phyloP scores from a whole-genome alignment of 768 basidiomycete genomes.

The Boletus coccyginus region DNA sequence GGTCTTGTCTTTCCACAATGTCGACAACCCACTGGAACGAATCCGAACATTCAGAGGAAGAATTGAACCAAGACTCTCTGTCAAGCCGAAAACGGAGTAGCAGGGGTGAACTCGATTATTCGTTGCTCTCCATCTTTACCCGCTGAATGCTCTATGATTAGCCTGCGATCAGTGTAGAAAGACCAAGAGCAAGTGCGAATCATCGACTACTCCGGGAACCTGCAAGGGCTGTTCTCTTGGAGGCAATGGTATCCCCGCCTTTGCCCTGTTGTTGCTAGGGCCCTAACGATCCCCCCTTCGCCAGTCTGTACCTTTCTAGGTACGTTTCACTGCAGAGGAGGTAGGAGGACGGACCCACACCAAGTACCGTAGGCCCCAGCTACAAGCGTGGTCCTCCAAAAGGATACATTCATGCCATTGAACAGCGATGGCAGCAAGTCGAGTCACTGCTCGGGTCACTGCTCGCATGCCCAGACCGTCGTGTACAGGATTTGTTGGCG shows the following conservation, averaged over 20 bases:
- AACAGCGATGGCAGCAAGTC: constrained; percentile 88
- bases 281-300: constrained; percentile 19
- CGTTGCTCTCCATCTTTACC: background rate
- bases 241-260: constrained; percentile 45
- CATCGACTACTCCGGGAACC: constrained; percentile 42
- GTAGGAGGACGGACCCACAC: background rate
- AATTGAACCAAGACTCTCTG: constrained; percentile 40
- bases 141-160: constrained; percentile 30
- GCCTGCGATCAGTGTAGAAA: constrained; percentile 88
- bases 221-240: constrained; percentile 65
- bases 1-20: constrained; percentile 17
- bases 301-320: constrained; percentile 68
- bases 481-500: constrained; percentile 58
- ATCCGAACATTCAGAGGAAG: constrained; percentile 61
- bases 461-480: constrained; percentile 65
- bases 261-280: background rate
- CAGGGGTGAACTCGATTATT: constrained; percentile 42
- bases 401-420: constrained; percentile 91
- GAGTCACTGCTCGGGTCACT: constrained; percentile 86
- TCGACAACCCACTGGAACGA: constrained; percentile 47
- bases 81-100: constrained; percentile 60
- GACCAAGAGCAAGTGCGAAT: constrained; percentile 85
- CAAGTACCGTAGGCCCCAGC: constrained; percentile 54
- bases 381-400: constrained; percentile 85
- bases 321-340: constrained; percentile 20